phyloP scores from a whole-genome alignment of 2,329 filamentous ascomycete genomes.

The Phialemonium atrogriseum region DNA sequence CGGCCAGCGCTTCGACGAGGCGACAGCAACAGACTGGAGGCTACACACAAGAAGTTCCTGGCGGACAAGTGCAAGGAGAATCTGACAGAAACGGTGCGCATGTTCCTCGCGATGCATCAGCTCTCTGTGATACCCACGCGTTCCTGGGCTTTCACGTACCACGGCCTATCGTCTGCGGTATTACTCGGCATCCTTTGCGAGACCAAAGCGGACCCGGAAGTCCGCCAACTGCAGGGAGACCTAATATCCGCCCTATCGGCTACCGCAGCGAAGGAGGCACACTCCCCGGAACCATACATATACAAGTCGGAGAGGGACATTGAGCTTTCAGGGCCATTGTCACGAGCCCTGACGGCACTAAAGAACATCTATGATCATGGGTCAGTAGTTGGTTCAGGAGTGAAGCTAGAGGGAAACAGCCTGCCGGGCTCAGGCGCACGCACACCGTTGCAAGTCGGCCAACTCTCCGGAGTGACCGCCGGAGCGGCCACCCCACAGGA shows the following conservation, averaged over 20 bases:
- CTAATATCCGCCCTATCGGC: conserved; percentile 56
- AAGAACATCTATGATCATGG: conserved; percentile 62
- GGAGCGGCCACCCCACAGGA: not conserved
- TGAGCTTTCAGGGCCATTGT: conserved; percentile 53
- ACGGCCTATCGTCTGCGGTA: conserved; percentile 57
- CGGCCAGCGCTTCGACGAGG: conserved; percentile 49
- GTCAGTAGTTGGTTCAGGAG: conserved; percentile 38
- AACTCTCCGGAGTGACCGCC: conserved; percentile 12
- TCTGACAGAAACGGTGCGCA: conserved; percentile 56
- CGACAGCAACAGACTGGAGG: conserved; percentile 39
- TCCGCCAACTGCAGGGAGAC: conserved; percentile 55
- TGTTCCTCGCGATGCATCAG: conserved; percentile 63
- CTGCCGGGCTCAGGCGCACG: conserved; percentile 35
- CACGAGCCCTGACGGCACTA: conserved; percentile 50
- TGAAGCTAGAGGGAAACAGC: conserved; percentile 40
- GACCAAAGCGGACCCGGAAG: conserved; percentile 54
- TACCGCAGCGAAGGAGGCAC: conserved; percentile 54
- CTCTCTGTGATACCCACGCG: conserved; percentile 57
- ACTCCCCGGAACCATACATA: conserved; percentile 44
- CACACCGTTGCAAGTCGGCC: conserved; percentile 28
- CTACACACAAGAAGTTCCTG: conserved; percentile 44
- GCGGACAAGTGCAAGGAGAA: conserved; percentile 53
- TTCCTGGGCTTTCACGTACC: conserved; percentile 62
- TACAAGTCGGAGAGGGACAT: conserved; percentile 50
- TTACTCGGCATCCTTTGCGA: conserved; percentile 56